These are phyloP conservation scores for Diaporthe eres DNA, from an alignment of 2,329 filamentous ascomycete species.

Conservation along the genomic window DNA sequence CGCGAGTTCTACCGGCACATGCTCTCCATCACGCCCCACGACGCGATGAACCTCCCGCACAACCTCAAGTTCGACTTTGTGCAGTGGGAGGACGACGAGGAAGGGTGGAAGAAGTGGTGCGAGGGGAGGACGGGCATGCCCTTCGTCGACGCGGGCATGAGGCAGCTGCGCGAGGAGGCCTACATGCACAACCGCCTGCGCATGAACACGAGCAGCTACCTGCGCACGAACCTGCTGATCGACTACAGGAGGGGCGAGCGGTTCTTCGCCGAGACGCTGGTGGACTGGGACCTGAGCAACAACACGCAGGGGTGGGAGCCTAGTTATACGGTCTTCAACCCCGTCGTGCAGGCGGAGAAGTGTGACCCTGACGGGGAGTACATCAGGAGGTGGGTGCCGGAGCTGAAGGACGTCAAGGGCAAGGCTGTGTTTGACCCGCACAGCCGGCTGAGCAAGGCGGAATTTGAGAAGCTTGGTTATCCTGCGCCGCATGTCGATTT, in stretches of 20 bases:
- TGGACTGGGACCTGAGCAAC: constrained; percentile 73
- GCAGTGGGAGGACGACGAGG: constrained; percentile 73
- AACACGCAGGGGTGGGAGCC: constrained; percentile 80
- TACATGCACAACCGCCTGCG: constrained; percentile 78
- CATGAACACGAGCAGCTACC: constrained; percentile 76
- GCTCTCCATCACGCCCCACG: constrained; percentile 45
- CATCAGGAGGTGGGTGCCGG: constrained; percentile 76
- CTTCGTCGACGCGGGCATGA: constrained; percentile 78
- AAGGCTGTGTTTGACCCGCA: constrained; percentile 78
- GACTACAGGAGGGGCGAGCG: constrained; percentile 77
- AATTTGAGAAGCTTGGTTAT: constrained; percentile 71
- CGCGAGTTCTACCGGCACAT: constrained; percentile 49
- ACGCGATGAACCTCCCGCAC: constrained; percentile 79
- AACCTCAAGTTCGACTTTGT: constrained; percentile 79
- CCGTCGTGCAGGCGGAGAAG: constrained; percentile 75
- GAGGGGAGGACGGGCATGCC: constrained; percentile 74
- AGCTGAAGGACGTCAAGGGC: constrained; percentile 69
- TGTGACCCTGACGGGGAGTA: constrained; percentile 77
- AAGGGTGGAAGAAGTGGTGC: constrained; percentile 72
- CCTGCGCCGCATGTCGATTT: constrained; percentile 75
- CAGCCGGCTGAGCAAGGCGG: constrained; percentile 61
- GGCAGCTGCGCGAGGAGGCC: constrained; percentile 68
- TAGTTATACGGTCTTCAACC: constrained; percentile 81
- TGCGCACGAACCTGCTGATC: constrained; percentile 74
- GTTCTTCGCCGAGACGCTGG: constrained; percentile 74